Evolutionary conservation across 2,329 filamentous ascomycete genomes (phyloP).

Genomic region (Curvularia hawaiiensis): DNA sequence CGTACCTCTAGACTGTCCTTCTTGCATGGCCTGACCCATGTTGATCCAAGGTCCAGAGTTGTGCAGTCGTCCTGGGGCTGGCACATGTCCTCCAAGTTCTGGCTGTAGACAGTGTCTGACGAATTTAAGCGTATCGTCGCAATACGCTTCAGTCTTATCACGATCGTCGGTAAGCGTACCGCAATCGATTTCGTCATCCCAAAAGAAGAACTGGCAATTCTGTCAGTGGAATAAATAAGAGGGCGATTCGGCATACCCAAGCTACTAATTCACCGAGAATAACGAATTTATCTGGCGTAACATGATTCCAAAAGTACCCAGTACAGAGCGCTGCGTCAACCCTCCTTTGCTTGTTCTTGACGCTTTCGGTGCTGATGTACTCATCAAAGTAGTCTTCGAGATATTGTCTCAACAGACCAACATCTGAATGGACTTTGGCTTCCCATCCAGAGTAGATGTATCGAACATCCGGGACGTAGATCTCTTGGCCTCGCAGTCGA

Average conservation of each 20-base stretch:
- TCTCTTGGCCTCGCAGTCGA: conserved; percentile 12
- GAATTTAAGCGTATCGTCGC: conserved; percentile 14
- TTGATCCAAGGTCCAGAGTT: conserved; percentile 15
- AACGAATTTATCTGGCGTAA: conserved; percentile 6
- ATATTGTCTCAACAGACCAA: conserved; percentile 4
- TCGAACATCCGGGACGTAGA: conserved; percentile 10
- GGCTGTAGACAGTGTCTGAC: conserved; percentile 15
- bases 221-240: not conserved
- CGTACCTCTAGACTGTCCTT: conserved; percentile 15
- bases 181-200: conserved; percentile 20
- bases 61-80: conserved; percentile 14
- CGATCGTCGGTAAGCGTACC: conserved; percentile 14
- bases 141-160: conserved; percentile 17
- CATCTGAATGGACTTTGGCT: conserved; percentile 7
- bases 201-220: conserved; percentile 13
- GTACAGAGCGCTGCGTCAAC: conserved; percentile 14
- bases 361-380: conserved; percentile 11
- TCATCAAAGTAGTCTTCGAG: conserved; percentile 10
- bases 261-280: conserved; percentile 13
- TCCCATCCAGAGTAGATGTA: conserved; percentile 13
- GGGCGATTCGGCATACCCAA: not conserved
- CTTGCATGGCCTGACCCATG: conserved; percentile 16
- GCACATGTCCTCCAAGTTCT: conserved; percentile 9
- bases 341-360: conserved; percentile 8
- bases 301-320: conserved; percentile 14